phyloP scores from a whole-genome alignment of 2,329 filamentous ascomycete genomes.

The Xylariaceae sp. region DNA sequence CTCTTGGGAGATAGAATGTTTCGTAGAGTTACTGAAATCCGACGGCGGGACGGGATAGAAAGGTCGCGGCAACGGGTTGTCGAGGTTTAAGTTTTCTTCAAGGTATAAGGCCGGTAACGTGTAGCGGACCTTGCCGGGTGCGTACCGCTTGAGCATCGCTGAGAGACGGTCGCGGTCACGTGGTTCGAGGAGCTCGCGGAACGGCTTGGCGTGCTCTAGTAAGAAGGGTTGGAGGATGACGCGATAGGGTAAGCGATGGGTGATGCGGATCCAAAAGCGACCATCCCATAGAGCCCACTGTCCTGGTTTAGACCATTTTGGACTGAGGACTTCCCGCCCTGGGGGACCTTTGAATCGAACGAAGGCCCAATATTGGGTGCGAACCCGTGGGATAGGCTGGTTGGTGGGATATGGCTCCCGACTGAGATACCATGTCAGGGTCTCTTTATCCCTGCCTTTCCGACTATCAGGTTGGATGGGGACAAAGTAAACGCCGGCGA shows the following conservation, averaged over 20 bases:
- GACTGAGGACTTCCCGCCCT: not conserved
- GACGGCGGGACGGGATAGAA: constrained; percentile 17
- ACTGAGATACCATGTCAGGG: constrained; percentile 41
- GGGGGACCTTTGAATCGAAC: constrained; percentile 10
- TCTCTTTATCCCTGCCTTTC: not conserved
- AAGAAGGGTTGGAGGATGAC: constrained; percentile 46
- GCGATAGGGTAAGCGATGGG: constrained; percentile 38
- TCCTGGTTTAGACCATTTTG: constrained; percentile 23
- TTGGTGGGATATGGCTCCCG: constrained; percentile 43
- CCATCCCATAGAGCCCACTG: constrained; percentile 52
- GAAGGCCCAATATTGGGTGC: constrained; percentile 16
- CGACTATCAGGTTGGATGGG: constrained; percentile 29
- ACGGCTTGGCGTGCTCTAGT: constrained; percentile 41
- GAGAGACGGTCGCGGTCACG: constrained; percentile 35
- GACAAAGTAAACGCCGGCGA: constrained; percentile 46
- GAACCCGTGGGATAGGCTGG: constrained; percentile 30
- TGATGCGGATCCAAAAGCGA: constrained; percentile 57
- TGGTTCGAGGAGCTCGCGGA: constrained; percentile 42
- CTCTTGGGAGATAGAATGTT: not conserved
- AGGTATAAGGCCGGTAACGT: constrained; percentile 54
- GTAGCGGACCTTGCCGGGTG: constrained; percentile 53
- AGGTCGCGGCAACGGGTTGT: constrained; percentile 9
- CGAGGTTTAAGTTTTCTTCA: constrained; percentile 32
- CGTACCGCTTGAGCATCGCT: constrained; percentile 43
- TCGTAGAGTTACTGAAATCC: not conserved